These are phyloP conservation scores for Ophiostoma pallidulum DNA, from an alignment of 2,329 filamentous ascomycete species.

Conservation along the genomic window DNA sequence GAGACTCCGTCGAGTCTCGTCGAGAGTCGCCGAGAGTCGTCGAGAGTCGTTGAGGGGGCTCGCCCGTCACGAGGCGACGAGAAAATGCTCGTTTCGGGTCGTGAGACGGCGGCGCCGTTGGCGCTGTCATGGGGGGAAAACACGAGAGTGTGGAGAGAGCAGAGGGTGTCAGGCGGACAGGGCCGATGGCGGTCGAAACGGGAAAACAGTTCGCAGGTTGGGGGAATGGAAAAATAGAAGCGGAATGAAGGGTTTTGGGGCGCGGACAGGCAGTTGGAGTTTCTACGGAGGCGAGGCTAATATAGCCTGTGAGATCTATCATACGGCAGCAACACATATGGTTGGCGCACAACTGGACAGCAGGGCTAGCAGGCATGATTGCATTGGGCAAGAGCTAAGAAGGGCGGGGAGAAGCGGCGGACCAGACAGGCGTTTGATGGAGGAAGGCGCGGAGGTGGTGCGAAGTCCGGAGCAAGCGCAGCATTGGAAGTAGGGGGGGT, in stretches of 20 bases:
- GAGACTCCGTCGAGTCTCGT: too few relatives aligned
- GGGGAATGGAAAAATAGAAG: constrained; percentile 11
- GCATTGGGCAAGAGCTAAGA: neutral
- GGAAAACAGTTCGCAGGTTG: constrained; percentile 21
- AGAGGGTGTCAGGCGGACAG: neutral
- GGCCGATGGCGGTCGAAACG: constrained; percentile 16
- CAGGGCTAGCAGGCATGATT: too few relatives aligned
- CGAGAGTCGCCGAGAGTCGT: too few relatives aligned
- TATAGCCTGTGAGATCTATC: constrained; percentile 3
- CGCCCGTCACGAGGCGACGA: too few relatives aligned
- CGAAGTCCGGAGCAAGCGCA: too few relatives aligned
- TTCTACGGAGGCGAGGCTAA: constrained; percentile 2
- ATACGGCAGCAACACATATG: too few relatives aligned
- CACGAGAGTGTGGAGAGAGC: too few relatives aligned
- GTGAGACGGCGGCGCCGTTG: neutral
- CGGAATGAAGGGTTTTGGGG: neutral
- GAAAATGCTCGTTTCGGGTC: neutral
- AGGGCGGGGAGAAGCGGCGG: neutral
- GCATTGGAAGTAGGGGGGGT: neutral
- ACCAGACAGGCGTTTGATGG: neutral
- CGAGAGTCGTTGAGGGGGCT: too few relatives aligned
- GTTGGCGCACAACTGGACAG: too few relatives aligned
- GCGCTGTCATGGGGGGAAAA: neutral
- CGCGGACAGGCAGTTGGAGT: neutral
- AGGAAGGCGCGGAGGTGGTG: neutral